phyloP scores from a whole-genome alignment of 2,329 filamentous ascomycete species.

The Fonsecaea monophora region DNA sequence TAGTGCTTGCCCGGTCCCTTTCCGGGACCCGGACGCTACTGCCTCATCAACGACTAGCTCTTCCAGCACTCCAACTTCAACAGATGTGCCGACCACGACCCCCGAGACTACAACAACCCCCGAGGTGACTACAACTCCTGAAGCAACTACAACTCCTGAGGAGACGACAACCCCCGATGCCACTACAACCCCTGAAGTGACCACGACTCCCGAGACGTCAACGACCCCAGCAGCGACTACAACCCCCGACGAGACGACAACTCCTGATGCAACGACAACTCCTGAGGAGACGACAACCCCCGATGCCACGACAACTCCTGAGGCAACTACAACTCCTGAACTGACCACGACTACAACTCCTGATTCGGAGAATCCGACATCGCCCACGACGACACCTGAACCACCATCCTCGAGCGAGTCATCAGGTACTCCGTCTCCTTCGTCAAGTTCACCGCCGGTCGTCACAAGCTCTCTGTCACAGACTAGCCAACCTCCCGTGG shows the following conservation, averaged over 20 bases:
- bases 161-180: conserved; percentile 4
- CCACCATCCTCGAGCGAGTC: conserved; percentile 8
- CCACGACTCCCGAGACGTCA: conserved; percentile 10
- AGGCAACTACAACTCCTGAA: conserved; percentile 9
- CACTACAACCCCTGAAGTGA: conserved; percentile 7
- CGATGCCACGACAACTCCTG: background rate
- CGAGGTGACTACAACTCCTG: conserved; percentile 9
- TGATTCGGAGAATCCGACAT: background rate
- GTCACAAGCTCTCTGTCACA: background rate
- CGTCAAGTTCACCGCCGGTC: background rate
- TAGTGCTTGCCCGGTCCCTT: conserved; percentile 27
- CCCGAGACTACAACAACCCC: conserved; percentile 7
- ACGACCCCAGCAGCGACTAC: conserved; percentile 10
- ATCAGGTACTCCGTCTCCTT: conserved; percentile 7
- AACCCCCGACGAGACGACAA: background rate
- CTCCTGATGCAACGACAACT: background rate
- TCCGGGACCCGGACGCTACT: conserved; percentile 14
- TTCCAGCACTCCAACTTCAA: background rate
- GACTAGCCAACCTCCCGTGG: conserved; percentile 1
- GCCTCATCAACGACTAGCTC: background rate
- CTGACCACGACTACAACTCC: background rate
- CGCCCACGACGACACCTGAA: conserved; percentile 16
- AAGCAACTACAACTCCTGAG: conserved; percentile 4
- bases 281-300: conserved; percentile 11
- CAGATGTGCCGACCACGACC: conserved; percentile 13